Base-by-base conservation (phyloP, 257 asterid species). In the Oldenlandia corymbosa region DNA sequence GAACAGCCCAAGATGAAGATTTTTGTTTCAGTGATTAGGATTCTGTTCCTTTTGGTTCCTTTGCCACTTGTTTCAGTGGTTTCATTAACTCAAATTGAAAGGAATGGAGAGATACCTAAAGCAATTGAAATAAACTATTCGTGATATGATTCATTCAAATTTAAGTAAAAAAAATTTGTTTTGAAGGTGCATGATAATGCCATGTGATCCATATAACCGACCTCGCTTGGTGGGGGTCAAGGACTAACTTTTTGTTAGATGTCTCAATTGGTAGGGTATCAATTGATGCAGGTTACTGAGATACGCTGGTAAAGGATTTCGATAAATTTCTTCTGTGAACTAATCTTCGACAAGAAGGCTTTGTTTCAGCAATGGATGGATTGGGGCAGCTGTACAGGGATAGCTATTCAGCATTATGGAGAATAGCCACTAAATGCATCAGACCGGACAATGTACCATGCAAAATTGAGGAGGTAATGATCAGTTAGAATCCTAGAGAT, bases 381-480 rank as follows among this genome's bases (percentile, higher is more conserved):
- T 27, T 58, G n/a, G 69, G 20, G 23, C 76, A 62, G 20, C 23
- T 75, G n/a, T 70, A 49, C 55, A 73, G 61, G 68, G 76, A 75
- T 20, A 75, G 78, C 30, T 27, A 78, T 45, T 73, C 85, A n/a
- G 87, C 85, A 30, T 55, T 88, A 41, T 60, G 78, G 71, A 81
- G 72, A 65, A 82, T 81, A 50, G 69, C 80, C 24, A 59, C 76
- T 52, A 74, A 68, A 65, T n/a, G 67, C 60, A 46, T 84, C 16
- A 78, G 71, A 77, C 80, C 65, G 13, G 95, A 86, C 67, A 76
- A 66, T 48, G 28, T 60, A 55, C 95, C 95, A n/a, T 82, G 85
- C 86, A 68, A 76, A 78, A 88, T 91, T 47, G 97, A 86, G 69
- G 92, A 83, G 95, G 98, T 88, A 75, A 24, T 51, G 62, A 20